These are phyloP conservation scores for Cordia subcordata DNA, from an alignment of 257 asterid genomes.

Conservation along the genomic window DNA sequence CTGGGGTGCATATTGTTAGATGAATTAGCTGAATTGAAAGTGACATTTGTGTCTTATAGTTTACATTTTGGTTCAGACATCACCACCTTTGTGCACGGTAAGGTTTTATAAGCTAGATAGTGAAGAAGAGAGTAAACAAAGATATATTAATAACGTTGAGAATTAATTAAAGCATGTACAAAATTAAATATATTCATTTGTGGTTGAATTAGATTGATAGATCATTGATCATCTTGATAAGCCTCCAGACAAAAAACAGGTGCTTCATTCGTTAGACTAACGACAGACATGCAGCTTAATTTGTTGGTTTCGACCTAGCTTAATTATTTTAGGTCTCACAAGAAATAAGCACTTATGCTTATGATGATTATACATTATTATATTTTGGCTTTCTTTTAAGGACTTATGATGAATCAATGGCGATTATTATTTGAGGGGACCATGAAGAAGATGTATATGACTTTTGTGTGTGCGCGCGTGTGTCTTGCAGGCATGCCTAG, in stretches of 20 bases:
- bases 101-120: conserved; percentile 11
- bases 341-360: too few relatives aligned
- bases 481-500: neutral
- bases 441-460: neutral
- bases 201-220: neutral
- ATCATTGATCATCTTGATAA: neutral
- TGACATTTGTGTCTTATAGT: neutral
- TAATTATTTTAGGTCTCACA: too few relatives aligned
- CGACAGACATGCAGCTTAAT: too few relatives aligned
- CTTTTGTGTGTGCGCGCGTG: neutral
- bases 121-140: neutral
- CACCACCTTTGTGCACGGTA: conserved; percentile 36
- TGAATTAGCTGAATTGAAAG: conserved; percentile 1
- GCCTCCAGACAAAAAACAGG: neutral
- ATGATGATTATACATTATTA: too few relatives aligned
- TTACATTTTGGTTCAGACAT: conserved; percentile 12
- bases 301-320: too few relatives aligned
- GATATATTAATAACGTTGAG: neutral
- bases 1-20: neutral
- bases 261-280: too few relatives aligned
- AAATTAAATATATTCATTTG: neutral
- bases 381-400: too few relatives aligned
- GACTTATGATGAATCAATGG: neutral
- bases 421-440: neutral
- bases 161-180: too few relatives aligned